Evolutionary conservation across 179 eudicot species (phyloP).

Genomic region (Vitellaria paradoxa): DNA sequence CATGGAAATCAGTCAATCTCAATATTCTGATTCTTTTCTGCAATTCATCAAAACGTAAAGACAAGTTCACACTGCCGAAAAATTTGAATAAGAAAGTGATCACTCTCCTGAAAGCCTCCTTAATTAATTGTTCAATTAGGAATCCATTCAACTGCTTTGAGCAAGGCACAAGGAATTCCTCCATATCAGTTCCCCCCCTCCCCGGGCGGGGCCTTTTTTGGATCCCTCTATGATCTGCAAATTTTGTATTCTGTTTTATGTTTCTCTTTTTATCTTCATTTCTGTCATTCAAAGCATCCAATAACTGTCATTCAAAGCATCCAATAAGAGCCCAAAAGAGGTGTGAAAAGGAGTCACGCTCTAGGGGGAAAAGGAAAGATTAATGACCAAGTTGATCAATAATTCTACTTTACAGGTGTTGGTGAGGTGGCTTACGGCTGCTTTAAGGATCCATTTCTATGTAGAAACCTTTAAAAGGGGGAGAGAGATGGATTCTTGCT

Average conservation of each 20-base stretch:
- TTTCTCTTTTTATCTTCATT: not conserved
- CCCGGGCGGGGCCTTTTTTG: too few species aligned
- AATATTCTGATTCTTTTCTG: constrained; percentile 9
- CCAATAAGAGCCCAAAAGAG: not conserved
- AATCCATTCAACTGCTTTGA: constrained; percentile 5
- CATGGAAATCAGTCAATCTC: not conserved
- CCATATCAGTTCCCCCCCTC: not conserved
- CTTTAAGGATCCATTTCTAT: constrained; percentile 12
- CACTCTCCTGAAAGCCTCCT: not conserved
- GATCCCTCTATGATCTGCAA: not conserved
- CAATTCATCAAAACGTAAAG: constrained; percentile 6
- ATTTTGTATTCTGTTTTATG: not conserved
- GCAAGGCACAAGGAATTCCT: not conserved
- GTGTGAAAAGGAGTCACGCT: not conserved
- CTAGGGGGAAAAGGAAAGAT: not conserved
- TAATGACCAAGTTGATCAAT: constrained; percentile 14
- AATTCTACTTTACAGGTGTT: constrained; percentile 24
- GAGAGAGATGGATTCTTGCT: too few species aligned
- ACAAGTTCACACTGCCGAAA: constrained; percentile 10
- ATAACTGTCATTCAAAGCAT: not conserved
- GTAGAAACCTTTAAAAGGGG: too few species aligned
- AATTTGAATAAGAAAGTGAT: constrained; percentile 1
- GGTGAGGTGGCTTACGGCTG: constrained; percentile 16
- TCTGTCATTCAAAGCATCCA: not conserved
- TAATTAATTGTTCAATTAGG: not conserved